These are phyloP conservation scores for peach (Prunus persica) DNA, from an alignment of 306 rosid genomes.

Conservation along the genomic window Prunus_persica_NCBIv2 NC_034009.1:12637501-12638000, in stretches of 20 bases:
- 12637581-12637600: conserved; percentile 14
- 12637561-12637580: conserved; percentile 13
- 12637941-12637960: conserved; percentile 37
- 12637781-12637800: neutral
- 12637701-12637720: too few relatives aligned
- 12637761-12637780: neutral
- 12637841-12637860: conserved; percentile 16
- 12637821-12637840: conserved; percentile 36
- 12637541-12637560: conserved; percentile 44
- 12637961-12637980: conserved; percentile 65
- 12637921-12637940: conserved; percentile 35
- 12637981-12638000: conserved; percentile 87
- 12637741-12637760: neutral
- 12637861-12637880: conserved; percentile 28
- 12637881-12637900: conserved; percentile 55
- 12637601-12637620: neutral
- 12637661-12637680: neutral
- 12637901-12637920: conserved; percentile 50
- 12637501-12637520: conserved; percentile 52
- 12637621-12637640: neutral
- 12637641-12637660: neutral
- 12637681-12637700: neutral
- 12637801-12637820: conserved; percentile 24
- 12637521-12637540: conserved; percentile 58
- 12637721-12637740: too few relatives aligned